These are phyloP conservation scores for Epichloe uncinata DNA, from an alignment of 2,329 filamentous ascomycete species.

Conservation along the genomic window DNA sequence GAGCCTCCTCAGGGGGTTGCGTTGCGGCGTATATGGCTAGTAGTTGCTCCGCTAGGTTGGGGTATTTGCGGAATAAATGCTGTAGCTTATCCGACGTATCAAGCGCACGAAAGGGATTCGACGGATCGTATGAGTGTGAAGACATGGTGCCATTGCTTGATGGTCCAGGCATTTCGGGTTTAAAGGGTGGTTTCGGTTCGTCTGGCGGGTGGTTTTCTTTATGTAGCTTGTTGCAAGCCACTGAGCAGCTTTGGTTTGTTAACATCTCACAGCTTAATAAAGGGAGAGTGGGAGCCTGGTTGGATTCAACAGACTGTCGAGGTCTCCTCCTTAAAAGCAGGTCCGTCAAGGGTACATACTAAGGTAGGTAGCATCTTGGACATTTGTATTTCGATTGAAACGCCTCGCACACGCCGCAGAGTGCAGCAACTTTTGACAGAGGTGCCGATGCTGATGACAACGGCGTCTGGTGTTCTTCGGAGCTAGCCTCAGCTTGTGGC, in stretches of 20 bases:
- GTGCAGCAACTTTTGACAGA: conserved; percentile 7
- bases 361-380: conserved; percentile 41
- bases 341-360: conserved; percentile 30
- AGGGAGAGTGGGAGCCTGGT: no score
- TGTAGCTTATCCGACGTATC: conserved; percentile 36
- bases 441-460: background rate
- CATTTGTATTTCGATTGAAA: conserved; percentile 49
- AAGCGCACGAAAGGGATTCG: conserved; percentile 37
- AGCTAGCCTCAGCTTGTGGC: background rate
- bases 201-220: conserved; percentile 35
- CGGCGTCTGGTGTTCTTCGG: background rate
- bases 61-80: conserved; percentile 39
- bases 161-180: conserved; percentile 4
- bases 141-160: background rate
- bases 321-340: no score
- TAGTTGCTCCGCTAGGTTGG: conserved; percentile 32
- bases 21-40: conserved; percentile 36
- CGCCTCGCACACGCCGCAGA: conserved; percentile 39
- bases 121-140: conserved; percentile 10
- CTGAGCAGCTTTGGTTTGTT: conserved; percentile 37
- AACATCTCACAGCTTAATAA: background rate
- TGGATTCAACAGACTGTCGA: no score
- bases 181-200: conserved; percentile 15
- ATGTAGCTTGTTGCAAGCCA: conserved; percentile 41
- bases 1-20: conserved; percentile 28